Percentiles rank a stretch among this genome's conserved stretches.
phyloP scores from a whole-genome alignment of 2,329 filamentous ascomycete species.

The Verticillium albo-atrum region DNA sequence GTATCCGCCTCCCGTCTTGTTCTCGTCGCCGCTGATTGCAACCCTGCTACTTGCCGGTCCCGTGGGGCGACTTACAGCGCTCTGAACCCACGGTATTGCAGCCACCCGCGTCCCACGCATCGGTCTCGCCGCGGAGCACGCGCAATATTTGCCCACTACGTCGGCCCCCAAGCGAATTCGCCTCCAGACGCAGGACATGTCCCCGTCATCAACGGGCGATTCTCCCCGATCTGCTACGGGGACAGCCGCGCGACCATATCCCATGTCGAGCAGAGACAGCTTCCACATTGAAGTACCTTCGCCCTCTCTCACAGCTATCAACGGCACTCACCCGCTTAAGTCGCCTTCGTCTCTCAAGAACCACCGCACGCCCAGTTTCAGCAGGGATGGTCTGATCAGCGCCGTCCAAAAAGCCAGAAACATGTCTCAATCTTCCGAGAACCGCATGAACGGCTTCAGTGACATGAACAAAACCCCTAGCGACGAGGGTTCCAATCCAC shows the following conservation, averaged over 20 bases:
- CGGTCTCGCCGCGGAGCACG: slow-evolving; percentile 4
- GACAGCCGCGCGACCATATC: slow-evolving; percentile 36
- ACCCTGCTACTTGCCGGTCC: not conserved
- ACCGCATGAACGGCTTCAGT: slow-evolving; percentile 32
- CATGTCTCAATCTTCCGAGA: slow-evolving; percentile 50
- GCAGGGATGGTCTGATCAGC: slow-evolving; percentile 49
- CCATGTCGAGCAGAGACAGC: slow-evolving; percentile 39
- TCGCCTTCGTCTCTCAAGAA: slow-evolving; percentile 46
- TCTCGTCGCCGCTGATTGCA: not conserved
- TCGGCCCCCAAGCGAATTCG: slow-evolving; percentile 15
- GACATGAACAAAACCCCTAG: slow-evolving; percentile 34
- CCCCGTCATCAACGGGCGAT: slow-evolving; percentile 50
- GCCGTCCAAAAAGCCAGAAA: slow-evolving; percentile 51
- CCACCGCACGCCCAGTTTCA: slow-evolving; percentile 44
- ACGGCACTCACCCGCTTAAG: slow-evolving; percentile 40
- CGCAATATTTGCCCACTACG: slow-evolving; percentile 12
- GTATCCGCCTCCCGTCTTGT: slow-evolving; percentile 1
- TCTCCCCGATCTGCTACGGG: slow-evolving; percentile 40
- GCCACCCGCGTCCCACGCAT: not conserved
- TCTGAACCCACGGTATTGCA: not conserved
- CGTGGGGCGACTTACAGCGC: not conserved
- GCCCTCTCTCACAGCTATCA: slow-evolving; percentile 36
- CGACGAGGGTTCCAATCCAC: slow-evolving; percentile 53
- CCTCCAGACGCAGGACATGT: slow-evolving; percentile 33
- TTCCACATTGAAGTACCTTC: slow-evolving; percentile 46